Evolutionary conservation across 306 rosid genomes (phyloP), one percentile per base, ranked within the genome.

Genomic region (peach (Prunus persica)): DNA sequence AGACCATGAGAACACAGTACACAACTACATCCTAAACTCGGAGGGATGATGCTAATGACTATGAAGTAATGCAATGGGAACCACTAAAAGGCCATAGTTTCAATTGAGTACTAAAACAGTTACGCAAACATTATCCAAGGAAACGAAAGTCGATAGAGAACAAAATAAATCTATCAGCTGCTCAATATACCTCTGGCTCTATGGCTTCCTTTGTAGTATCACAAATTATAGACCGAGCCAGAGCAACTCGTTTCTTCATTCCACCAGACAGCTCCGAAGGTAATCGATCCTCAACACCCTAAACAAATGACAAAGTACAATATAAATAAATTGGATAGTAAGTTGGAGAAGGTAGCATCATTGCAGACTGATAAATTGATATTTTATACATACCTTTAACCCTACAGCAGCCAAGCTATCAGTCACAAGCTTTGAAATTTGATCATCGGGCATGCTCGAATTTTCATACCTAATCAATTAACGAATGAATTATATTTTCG

Each of bases 211-310:
- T 88, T 78, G 96, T 83, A 49, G 87, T 87, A 80, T 96, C 99
- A 82, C 52, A 87, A 71, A 96, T 91, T 74, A 96, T 91, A 78
- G 98, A 92, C 61, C 98, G 92, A 64, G 99, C 99, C 84, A 96
- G 83, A 54, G 99, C 99, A 82, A 96, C 98, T 82, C 99, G 89
- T 74, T 96, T 96, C 86, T 96, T 96, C 99, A 96, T 96, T 84
- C 99, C 98, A 63, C 99, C 99, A 41, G 99, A 96, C 85, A 96
- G 81, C 83, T 96, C 99, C 38, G 99, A 96, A 65, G 99, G 99
- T 73, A 91, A 63, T 58, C 98, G 89, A 43, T 96, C 93, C 83
- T 96, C 99, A 79, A 96, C 99, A 70, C 87, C 96, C 99, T 96
- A 61, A 56, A 69, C 41, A 76, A 74, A 43, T 3, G 27, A 51